Evolutionary conservation across 768 basidiomycete genomes (phyloP), one percentile per base, ranked within the genome.

Genomic region (Coprinopsis strossmayeri): DNA sequence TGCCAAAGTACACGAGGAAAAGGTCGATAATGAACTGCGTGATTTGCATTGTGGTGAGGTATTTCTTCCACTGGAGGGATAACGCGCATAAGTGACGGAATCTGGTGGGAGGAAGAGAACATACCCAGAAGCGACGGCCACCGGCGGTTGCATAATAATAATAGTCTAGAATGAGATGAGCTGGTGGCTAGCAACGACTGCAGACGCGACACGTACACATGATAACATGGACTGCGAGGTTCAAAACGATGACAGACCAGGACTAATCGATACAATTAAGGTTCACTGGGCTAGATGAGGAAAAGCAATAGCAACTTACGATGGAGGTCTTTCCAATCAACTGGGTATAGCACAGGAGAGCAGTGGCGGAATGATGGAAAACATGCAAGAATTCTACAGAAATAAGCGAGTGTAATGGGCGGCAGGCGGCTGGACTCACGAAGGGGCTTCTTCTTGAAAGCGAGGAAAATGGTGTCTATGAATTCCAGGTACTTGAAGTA

Each of bases 61-160:
- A 93, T 68, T 93, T 93, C 76, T 99, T 99, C 96, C 96, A 99
- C 95, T 94, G 59, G 20, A 45, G 24, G 23, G 21, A 23, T 5
- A 10, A 34, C 9, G 30, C 21, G 23, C 43, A 46, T 34, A 50
- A 34, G 45, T 44, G 26, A 18, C 10, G 4, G 34, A 21, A n/a
- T 18, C 24, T 5, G 28, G 45, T 9, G 18, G 43, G 28, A 49
- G 48, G 7, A 37, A 32, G 35, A 18, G 44, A 18, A 44, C 52
- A 46, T 67, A 93, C 92, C 93, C 96, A 98, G 69, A 98, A 91
- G 70, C 77, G 90, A 61, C 87, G 87, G 53, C 96, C 96, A 61
- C 95, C 92, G 44, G 96, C 93, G 44, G 96, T 97, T 21, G 93
- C 93, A 69, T 87, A 98, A 72, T 99, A 99, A 71, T 99, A 99